These are phyloP conservation scores for Calocybe indica DNA, from an alignment of 768 basidiomycete species.

Conservation along the genomic window DNA sequence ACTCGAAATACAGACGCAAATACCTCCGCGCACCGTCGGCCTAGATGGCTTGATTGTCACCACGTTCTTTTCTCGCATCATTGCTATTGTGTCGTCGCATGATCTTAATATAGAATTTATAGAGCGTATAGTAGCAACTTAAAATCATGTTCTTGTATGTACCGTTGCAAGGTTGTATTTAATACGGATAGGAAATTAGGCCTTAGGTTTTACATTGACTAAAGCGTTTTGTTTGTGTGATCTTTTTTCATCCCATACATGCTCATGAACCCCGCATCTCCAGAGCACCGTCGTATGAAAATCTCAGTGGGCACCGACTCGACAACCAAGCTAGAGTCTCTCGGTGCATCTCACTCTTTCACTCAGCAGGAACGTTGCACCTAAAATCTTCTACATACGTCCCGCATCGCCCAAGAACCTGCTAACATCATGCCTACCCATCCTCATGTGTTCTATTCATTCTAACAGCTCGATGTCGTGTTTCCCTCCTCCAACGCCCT, in stretches of 20 bases:
- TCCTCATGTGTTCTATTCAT: too few relatives aligned
- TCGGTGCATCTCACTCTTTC: conserved; percentile 43
- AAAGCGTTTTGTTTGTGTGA: background rate
- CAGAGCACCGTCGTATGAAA: conserved; percentile 16
- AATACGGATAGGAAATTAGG: background rate
- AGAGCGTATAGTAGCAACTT: background rate
- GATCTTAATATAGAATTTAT: too few relatives aligned
- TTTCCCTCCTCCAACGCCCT: conserved; percentile 41
- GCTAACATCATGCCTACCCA: too few relatives aligned
- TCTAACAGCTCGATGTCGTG: conserved; percentile 52
- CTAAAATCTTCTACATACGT: too few relatives aligned
- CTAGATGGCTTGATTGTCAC: conserved; percentile 11
- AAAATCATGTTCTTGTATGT: too few relatives aligned
- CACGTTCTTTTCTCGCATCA: conserved; percentile 12
- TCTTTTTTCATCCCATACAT: background rate
- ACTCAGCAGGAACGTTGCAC: conserved; percentile 37
- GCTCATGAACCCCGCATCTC: conserved; percentile 5
- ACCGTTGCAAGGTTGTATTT: too few relatives aligned
- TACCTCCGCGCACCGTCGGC: conserved; percentile 53
- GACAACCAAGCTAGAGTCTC: conserved; percentile 20
- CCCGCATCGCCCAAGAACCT: too few relatives aligned
- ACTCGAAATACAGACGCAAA: conserved; percentile 87
- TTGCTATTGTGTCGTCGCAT: conserved; percentile 1
- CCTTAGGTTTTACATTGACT: background rate
- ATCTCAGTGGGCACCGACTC: background rate